Conservation (phyloP, 202 grass and related monocot species). For the Setaria italica region DNA sequence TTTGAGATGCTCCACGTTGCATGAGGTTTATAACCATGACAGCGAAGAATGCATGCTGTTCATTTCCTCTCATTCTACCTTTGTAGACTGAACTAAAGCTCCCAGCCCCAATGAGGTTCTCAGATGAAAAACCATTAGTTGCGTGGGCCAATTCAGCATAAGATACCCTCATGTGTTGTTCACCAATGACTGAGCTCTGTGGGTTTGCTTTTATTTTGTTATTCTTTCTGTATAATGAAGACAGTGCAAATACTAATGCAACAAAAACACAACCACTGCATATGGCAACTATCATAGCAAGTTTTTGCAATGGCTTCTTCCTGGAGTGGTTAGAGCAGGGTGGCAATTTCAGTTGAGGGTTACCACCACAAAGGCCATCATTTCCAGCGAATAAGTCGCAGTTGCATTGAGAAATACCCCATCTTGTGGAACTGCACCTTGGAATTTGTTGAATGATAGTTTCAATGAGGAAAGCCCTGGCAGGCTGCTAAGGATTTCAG, state of each 20-base stretch:
- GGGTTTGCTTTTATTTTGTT: neutral
- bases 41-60: neutral
- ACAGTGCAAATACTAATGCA: neutral
- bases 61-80: conserved; percentile 7
- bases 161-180: conserved; percentile 13
- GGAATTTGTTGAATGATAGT: too few species aligned
- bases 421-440: too few species aligned
- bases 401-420: too few species aligned
- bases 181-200: neutral
- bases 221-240: neutral
- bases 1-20: conserved; percentile 39
- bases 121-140: conserved; percentile 47
- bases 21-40: conserved; percentile 44
- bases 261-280: neutral
- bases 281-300: neutral
- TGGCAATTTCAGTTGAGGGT: too few species aligned
- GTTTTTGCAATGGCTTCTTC: neutral
- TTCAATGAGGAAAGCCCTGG: too few species aligned
- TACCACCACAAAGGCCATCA: too few species aligned
- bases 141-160: conserved; percentile 55
- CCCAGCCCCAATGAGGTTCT: conserved; percentile 37
- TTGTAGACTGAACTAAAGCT: conserved; percentile 56
- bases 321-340: too few species aligned
- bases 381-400: too few species aligned
- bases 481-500: too few species aligned